Percentiles rank a stretch among this genome's conserved stretches.
phyloP scores from a whole-genome alignment of 805 yeast genomes.

The Candida germanica region DNA sequence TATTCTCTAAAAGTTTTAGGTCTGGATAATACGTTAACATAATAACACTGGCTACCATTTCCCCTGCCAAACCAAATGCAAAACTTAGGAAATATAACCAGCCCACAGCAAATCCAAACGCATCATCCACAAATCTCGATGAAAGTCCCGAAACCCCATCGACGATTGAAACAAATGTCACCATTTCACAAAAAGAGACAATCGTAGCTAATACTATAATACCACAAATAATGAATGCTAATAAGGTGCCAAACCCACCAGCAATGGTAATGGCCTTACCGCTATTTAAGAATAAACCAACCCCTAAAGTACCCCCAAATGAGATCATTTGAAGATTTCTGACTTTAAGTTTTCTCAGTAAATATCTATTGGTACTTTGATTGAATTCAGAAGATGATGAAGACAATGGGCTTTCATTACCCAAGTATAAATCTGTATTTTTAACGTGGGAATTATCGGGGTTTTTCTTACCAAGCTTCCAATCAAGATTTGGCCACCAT shows the following conservation, averaged over 20 bases:
- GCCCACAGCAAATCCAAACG: slow-evolving; percentile 73
- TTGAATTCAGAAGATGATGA: slow-evolving; percentile 7
- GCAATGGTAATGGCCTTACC: slow-evolving; percentile 73
- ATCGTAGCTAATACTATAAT: slow-evolving; percentile 64
- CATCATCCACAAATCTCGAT: slow-evolving; percentile 72
- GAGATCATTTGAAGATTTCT: slow-evolving; percentile 77
- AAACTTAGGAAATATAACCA: slow-evolving; percentile 74
- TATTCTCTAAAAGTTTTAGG: slow-evolving; percentile 46
- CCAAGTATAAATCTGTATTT: slow-evolving; percentile 7
- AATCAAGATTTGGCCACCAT: slow-evolving; percentile 14
- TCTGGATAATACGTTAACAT: slow-evolving; percentile 66
- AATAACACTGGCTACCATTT: slow-evolving; percentile 75
- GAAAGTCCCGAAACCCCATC: slow-evolving; percentile 76
- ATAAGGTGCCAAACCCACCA: slow-evolving; percentile 72
- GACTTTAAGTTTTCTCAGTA: slow-evolving; percentile 59
- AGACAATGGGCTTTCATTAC: slow-evolving; percentile 4
- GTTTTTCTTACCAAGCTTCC: slow-evolving; percentile 9
- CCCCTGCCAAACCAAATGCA: slow-evolving; percentile 72
- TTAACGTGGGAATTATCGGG: slow-evolving; percentile 5
- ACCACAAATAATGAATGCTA: slow-evolving; percentile 67
- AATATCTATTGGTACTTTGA: slow-evolving; percentile 12
- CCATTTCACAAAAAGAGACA: slow-evolving; percentile 78
- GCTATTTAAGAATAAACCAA: slow-evolving; percentile 65
- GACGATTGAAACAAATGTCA: slow-evolving; percentile 72
- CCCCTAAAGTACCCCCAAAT: slow-evolving; percentile 76